Percentiles rank a stretch among this genome's conserved stretches.
phyloP scores from a whole-genome alignment of 805 yeast genomes.

The Saccharomycopsis javanensis region DNA sequence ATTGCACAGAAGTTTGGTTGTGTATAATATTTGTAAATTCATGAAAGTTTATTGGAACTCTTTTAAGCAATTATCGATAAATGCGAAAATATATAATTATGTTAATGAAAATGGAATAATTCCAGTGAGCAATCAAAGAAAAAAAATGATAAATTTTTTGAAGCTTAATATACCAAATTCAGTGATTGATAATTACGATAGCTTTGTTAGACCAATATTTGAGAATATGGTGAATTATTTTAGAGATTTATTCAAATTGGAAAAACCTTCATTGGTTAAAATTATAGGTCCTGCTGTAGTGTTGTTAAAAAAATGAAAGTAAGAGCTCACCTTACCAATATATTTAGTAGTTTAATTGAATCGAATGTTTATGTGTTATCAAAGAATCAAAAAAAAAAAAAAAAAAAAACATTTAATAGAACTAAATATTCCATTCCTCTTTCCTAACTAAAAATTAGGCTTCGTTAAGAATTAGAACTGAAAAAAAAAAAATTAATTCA shows the following conservation, averaged over 20 bases:
- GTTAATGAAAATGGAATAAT: background rate
- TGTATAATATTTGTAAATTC: background rate
- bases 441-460: no score
- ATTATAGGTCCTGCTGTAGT: conserved; percentile 11
- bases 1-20: background rate
- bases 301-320: conserved; percentile 3
- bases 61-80: background rate
- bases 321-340: no score
- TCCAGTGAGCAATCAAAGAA: background rate
- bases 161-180: background rate
- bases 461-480: no score
- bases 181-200: background rate
- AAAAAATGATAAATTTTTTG: background rate
- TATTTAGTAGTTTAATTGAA: no score
- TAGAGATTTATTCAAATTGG: background rate
- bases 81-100: background rate
- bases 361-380: no score
- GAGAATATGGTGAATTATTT: background rate
- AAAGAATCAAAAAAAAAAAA: no score
- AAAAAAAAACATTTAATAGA: background rate
- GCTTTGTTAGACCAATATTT: background rate
- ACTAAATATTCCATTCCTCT: no score
- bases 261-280: conserved; percentile 4
- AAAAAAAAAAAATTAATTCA: background rate
- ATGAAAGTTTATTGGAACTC: background rate